Conservation (phyloP, 208 protist genomes). For the Crithidia brevicula region DNA sequence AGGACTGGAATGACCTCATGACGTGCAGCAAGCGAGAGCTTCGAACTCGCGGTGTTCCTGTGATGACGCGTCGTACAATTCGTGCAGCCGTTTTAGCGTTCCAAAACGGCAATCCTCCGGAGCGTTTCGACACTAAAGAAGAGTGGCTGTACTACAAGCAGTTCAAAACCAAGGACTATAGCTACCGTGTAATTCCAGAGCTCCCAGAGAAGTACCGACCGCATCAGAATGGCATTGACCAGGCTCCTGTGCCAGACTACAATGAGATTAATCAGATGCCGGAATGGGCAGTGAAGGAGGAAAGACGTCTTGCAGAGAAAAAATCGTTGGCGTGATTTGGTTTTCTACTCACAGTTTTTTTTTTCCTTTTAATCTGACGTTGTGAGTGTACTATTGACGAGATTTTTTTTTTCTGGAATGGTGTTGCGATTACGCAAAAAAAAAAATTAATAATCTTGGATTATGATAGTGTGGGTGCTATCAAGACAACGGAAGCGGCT, state of each 20-base stretch:
- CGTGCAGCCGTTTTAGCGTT: constrained; percentile 76
- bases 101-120: constrained; percentile 87
- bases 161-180: constrained; percentile 92
- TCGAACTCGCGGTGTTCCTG: constrained; percentile 75
- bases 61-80: constrained; percentile 76
- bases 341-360: constrained; percentile 1
- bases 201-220: constrained; percentile 92
- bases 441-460: no score
- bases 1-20: constrained; percentile 93
- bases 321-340: constrained; percentile 1
- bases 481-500: no score
- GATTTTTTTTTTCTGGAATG: neutral
- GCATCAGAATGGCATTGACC: constrained; percentile 91
- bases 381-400: neutral
- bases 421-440: no score
- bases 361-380: neutral
- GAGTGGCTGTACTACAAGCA: constrained; percentile 93
- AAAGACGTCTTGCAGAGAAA: constrained; percentile 61
- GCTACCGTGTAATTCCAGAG: constrained; percentile 89
- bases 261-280: constrained; percentile 91
- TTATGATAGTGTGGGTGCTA: no score
- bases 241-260: constrained; percentile 88
- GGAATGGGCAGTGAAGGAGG: constrained; percentile 86
- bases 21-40: constrained; percentile 86
- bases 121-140: constrained; percentile 90